Conservation (phyloP, 2,329 filamentous ascomycete genomes). For the Fonsecaea pugnacius region DNA sequence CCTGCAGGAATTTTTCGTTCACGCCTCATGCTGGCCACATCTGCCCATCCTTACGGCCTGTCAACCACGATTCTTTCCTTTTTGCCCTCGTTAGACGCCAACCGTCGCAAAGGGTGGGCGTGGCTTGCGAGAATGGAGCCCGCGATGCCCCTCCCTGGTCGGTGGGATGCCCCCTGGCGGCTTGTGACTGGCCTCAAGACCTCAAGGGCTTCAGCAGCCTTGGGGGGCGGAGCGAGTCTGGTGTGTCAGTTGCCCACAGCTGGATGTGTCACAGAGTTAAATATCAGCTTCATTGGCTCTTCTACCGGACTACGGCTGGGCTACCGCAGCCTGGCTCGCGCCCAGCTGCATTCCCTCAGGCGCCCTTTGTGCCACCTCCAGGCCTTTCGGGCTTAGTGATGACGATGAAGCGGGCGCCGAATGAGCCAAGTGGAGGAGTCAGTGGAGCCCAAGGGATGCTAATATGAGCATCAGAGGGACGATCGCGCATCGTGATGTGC, state of each 20-base stretch:
- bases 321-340: conserved; percentile 26
- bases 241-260: conserved; percentile 26
- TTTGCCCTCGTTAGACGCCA: conserved; percentile 15
- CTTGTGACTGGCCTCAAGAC: conserved; percentile 19
- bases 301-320: conserved; percentile 18
- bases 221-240: conserved; percentile 28
- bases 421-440: conserved; percentile 14
- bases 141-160: conserved; percentile 9
- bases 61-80: conserved; percentile 17
- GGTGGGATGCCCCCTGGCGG: conserved; percentile 20
- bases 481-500: conserved; percentile 25
- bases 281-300: conserved; percentile 21
- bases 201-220: conserved; percentile 19
- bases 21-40: conserved; percentile 14
- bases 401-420: conserved; percentile 28
- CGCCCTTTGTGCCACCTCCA: conserved; percentile 28
- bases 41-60: conserved; percentile 20
- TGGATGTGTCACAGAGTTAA: conserved; percentile 20
- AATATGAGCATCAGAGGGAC: conserved; percentile 23
- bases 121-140: conserved; percentile 22
- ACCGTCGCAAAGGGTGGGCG: conserved; percentile 14
- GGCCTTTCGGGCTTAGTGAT: conserved; percentile 31
- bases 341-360: conserved; percentile 27
- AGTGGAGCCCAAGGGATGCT: conserved; percentile 15
- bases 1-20: conserved; percentile 11